Percentiles rank a stretch among this genome's conserved stretches.
Evolutionary conservation across 225 moss, liverwort and hornwort genomes (phyloP).

Genomic region (Anthoceros angustus): DNA sequence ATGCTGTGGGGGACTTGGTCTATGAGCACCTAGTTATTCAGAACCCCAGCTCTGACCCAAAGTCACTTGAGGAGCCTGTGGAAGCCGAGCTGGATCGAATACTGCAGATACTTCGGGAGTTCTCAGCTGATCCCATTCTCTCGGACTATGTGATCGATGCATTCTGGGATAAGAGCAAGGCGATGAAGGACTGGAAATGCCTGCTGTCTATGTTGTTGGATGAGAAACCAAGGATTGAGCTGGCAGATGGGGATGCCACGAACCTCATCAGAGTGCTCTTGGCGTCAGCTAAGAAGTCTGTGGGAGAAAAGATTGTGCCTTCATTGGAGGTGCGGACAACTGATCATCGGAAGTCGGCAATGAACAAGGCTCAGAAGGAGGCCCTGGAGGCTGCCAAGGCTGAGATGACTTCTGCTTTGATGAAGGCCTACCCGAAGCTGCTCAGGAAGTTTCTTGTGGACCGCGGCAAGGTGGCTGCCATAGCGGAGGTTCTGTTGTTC

Average conservation of each 20-base stretch:
- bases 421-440: conserved; percentile 75
- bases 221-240: conserved; percentile 62
- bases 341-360: conserved; percentile 67
- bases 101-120: conserved; percentile 76
- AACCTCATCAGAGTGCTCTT: conserved; percentile 78
- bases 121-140: conserved; percentile 68
- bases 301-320: conserved; percentile 88
- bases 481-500: conserved; percentile 73
- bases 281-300: conserved; percentile 91
- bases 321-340: conserved; percentile 9
- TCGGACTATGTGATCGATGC: conserved; percentile 99
- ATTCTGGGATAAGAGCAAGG: conserved; percentile 92
- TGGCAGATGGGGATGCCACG: conserved; percentile 72
- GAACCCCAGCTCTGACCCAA: background rate
- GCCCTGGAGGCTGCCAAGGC: conserved; percentile 51
- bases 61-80: conserved; percentile 22
- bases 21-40: conserved; percentile 62
- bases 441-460: conserved; percentile 91
- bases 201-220: conserved; percentile 77
- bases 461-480: conserved; percentile 65
- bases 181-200: conserved; percentile 99
- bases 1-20: conserved; percentile 91
- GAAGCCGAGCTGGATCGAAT: conserved; percentile 66
- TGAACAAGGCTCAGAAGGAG: conserved; percentile 82
- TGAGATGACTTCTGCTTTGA: conserved; percentile 85